Evolutionary conservation across 371 early-diverging fungal species (phyloP).

Genomic region (Mucor irregularis): DNA sequence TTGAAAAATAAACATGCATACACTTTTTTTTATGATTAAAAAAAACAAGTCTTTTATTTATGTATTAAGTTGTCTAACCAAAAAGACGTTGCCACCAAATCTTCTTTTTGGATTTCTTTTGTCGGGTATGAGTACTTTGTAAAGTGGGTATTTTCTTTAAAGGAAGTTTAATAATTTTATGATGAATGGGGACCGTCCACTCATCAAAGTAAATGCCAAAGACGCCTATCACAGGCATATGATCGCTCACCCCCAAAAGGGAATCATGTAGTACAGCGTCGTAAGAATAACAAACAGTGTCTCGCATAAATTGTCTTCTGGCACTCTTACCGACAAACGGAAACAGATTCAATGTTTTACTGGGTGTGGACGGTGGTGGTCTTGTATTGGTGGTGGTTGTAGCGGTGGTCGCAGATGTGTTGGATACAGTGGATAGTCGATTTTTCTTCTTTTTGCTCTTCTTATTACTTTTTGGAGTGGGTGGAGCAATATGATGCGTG

Average conservation of each 20-base stretch:
- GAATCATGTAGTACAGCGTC: constrained; percentile 35
- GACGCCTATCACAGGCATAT: constrained; percentile 61
- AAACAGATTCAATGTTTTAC: not conserved
- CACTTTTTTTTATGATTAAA: too few species aligned
- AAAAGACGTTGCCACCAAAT: constrained; percentile 7
- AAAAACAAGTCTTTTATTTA: too few species aligned
- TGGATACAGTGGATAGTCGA: too few species aligned
- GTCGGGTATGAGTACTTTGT: constrained; percentile 1
- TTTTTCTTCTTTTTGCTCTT: not conserved
- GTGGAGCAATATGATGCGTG: not conserved
- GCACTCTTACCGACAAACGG: not conserved
- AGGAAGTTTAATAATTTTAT: constrained; percentile 1
- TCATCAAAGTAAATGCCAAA: constrained; percentile 57
- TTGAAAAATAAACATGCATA: too few species aligned
- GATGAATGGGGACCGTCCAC: constrained; percentile 14
- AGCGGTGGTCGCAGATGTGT: too few species aligned
- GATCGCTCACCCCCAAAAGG: constrained; percentile 47
- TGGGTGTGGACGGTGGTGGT: too few species aligned
- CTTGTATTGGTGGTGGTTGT: too few species aligned
- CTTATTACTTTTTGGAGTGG: constrained; percentile 4
- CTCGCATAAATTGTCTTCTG: constrained; percentile 2
- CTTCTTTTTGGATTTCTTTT: not conserved
- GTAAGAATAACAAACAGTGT: constrained; percentile 37
- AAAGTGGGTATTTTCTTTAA: constrained; percentile 6
- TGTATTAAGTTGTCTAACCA: constrained; percentile 4